These are phyloP conservation scores for Purshia tridentata DNA, from an alignment of 306 rosid genomes.

Conservation along the genomic window DNA sequence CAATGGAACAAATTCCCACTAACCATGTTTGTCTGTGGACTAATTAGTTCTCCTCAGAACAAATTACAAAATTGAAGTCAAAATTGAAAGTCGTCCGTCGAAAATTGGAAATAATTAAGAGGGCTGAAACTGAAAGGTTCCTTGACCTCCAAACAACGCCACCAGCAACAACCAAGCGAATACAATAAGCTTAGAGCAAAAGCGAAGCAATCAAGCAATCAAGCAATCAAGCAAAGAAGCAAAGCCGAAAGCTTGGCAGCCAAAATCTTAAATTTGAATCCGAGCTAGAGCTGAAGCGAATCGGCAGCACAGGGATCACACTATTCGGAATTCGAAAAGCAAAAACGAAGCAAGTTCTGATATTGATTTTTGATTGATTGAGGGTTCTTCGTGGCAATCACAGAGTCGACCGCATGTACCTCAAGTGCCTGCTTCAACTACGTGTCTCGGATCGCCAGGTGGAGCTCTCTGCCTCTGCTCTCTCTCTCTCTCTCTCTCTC, in stretches of 20 bases:
- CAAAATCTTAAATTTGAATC: constrained; percentile 2
- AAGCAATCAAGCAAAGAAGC: constrained; percentile 3
- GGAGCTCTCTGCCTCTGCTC: constrained; percentile 22
- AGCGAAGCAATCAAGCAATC: constrained; percentile 17
- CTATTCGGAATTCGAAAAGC: constrained; percentile 6
- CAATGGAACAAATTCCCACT: constrained; percentile 64
- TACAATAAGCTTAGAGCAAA: constrained; percentile 15
- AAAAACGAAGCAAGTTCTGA: neutral
- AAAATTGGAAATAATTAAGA: neutral
- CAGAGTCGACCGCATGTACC: constrained; percentile 29
- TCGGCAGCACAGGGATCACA: constrained; percentile 1
- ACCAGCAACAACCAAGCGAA: constrained; percentile 14
- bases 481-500: neutral
- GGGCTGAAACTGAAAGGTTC: neutral
- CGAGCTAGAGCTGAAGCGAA: constrained; percentile 19
- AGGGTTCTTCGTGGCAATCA: constrained; percentile 23
- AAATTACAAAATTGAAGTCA: neutral
- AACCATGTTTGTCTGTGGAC: constrained; percentile 47
- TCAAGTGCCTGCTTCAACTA: neutral
- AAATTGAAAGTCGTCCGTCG: neutral
- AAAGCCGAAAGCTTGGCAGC: constrained; percentile 1
- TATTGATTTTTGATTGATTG: neutral
- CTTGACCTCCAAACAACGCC: constrained; percentile 19
- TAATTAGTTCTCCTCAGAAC: neutral
- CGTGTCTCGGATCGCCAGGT: constrained; percentile 35